These are phyloP conservation scores for Penicillium samsonianum DNA, from an alignment of 495 filamentous ascomycete species.

Conservation along the genomic window DNA sequence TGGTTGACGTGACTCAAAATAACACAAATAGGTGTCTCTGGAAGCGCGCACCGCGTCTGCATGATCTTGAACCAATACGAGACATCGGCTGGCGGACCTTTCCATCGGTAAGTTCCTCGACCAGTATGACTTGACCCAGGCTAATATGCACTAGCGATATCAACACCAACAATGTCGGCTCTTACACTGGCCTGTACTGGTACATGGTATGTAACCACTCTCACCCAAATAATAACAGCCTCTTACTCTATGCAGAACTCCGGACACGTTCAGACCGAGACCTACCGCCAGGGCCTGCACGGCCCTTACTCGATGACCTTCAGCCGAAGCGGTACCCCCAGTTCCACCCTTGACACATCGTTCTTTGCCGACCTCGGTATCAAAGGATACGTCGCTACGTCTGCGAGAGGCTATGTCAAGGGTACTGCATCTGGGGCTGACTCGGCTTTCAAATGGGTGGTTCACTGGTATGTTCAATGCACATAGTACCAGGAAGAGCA, in stretches of 20 bases:
- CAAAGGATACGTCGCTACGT: constrained; percentile 56
- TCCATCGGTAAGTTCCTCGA: constrained; percentile 35
- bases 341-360: constrained; percentile 53
- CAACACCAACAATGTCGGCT: constrained; percentile 61
- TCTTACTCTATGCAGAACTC: constrained; percentile 42
- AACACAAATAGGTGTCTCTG: constrained; percentile 29
- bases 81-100: constrained; percentile 52
- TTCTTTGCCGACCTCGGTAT: constrained; percentile 61
- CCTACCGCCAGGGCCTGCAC: constrained; percentile 64
- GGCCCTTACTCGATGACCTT: constrained; percentile 66
- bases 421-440: constrained; percentile 57
- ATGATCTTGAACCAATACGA: constrained; percentile 47
- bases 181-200: constrained; percentile 61
- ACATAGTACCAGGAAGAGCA: neutral
- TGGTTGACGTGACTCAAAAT: neutral
- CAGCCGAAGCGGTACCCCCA: constrained; percentile 57
- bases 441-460: constrained; percentile 51
- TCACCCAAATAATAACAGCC: neutral
- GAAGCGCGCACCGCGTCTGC: constrained; percentile 35
- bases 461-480: constrained; percentile 53
- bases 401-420: constrained; percentile 57
- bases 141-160: constrained; percentile 53
- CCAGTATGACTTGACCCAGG: neutral
- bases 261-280: constrained; percentile 62
- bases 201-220: constrained; percentile 54